These are phyloP conservation scores for Rhizoclosmatium sp. DNA, from an alignment of 192 early-diverging fungal species.

Conservation along the genomic window DNA sequence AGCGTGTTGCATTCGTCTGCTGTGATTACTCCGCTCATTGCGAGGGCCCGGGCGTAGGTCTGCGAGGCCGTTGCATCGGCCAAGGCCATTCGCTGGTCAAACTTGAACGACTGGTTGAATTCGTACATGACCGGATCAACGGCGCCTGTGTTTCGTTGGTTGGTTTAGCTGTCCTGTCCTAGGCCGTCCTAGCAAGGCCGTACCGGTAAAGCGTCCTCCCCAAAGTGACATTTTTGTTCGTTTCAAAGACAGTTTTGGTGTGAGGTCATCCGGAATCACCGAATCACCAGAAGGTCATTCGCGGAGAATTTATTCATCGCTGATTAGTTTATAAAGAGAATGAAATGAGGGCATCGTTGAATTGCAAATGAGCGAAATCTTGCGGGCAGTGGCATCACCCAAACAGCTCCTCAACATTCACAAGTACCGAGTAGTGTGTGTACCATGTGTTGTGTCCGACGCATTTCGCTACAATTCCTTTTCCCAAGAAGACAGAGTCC, in stretches of 20 bases:
- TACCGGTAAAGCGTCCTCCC: slow-evolving; percentile 80
- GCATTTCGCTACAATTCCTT: not conserved
- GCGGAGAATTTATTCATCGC: not conserved
- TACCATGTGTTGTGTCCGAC: slow-evolving; percentile 31
- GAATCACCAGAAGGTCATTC: not conserved
- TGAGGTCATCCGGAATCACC: too few species aligned
- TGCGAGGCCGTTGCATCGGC: slow-evolving; percentile 90
- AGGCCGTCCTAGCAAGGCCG: not conserved
- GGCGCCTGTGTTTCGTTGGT: slow-evolving; percentile 66
- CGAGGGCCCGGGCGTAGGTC: slow-evolving; percentile 87
- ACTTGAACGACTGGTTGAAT: slow-evolving; percentile 95
- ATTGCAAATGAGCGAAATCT: too few species aligned
- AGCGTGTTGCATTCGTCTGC: slow-evolving; percentile 75
- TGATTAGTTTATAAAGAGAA: not conserved
- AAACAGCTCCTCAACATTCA: slow-evolving; percentile 52
- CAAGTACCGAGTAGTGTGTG: slow-evolving; percentile 57
- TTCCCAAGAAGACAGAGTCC: too few species aligned
- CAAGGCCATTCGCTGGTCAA: slow-evolving; percentile 91
- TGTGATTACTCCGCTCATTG: slow-evolving; percentile 77
- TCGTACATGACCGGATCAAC: slow-evolving; percentile 96
- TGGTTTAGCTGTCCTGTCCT: not conserved
- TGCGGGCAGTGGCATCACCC: not conserved
- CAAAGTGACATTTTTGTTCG: slow-evolving; percentile 59
- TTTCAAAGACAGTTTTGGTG: too few species aligned
- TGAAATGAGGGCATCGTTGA: not conserved